Conservation (phyloP, 192 early-diverging fungal species). For the Piromyces sp. region DNA sequence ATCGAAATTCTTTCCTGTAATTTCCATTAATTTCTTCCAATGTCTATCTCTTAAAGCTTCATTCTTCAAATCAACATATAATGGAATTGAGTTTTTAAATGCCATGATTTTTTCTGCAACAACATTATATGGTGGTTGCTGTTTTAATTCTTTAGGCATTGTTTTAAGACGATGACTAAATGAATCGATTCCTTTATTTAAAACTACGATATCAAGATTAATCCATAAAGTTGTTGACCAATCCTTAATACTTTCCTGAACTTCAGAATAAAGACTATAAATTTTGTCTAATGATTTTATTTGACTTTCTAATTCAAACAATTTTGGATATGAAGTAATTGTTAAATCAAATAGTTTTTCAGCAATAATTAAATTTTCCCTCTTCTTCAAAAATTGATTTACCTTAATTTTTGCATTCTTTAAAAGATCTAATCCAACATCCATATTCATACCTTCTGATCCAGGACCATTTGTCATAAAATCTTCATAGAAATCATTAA, state of each 20-base stretch:
- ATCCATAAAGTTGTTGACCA: slow-evolving; percentile 48
- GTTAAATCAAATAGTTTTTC: slow-evolving; percentile 40
- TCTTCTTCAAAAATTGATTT: slow-evolving; percentile 13
- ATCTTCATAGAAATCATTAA: slow-evolving; percentile 31
- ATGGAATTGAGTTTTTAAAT: slow-evolving; percentile 40
- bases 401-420: slow-evolving; percentile 27
- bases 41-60: not conserved
- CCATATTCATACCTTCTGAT: slow-evolving; percentile 29
- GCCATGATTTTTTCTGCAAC: slow-evolving; percentile 45
- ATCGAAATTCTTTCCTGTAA: not conserved
- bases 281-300: slow-evolving; percentile 18
- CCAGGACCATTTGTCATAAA: slow-evolving; percentile 34
- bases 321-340: slow-evolving; percentile 42
- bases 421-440: slow-evolving; percentile 22
- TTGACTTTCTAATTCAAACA: slow-evolving; percentile 33
- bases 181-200: slow-evolving; percentile 38
- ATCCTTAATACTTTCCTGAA: slow-evolving; percentile 28
- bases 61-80: slow-evolving; percentile 7
- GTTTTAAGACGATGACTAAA: slow-evolving; percentile 24
- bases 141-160: slow-evolving; percentile 38
- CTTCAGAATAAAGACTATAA: slow-evolving; percentile 35
- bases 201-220: slow-evolving; percentile 34
- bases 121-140: slow-evolving; percentile 40
- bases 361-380: slow-evolving; percentile 31
- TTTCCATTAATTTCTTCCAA: not conserved